These are phyloP conservation scores for Auricularia cornea DNA, from an alignment of 768 basidiomycete species.

Conservation along the genomic window DNA sequence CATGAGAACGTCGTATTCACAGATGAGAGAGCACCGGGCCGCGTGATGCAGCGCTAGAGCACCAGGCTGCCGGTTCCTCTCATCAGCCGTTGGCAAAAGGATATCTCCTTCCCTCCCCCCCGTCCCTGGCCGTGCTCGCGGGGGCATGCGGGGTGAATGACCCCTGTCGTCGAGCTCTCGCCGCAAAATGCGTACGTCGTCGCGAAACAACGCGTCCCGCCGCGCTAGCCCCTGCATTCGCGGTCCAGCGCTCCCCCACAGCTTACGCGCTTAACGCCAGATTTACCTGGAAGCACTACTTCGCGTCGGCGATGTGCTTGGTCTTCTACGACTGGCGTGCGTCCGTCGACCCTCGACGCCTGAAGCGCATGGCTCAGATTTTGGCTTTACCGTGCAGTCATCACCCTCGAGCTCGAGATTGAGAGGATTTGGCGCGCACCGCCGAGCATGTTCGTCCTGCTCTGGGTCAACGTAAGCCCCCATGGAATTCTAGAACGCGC, in stretches of 20 bases:
- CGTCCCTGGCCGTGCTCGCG: not conserved
- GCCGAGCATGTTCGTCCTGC: not conserved
- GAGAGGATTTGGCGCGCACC: not conserved
- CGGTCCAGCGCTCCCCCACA: not conserved
- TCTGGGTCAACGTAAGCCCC: not conserved
- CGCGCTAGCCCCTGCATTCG: not conserved
- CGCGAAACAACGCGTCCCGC: not conserved
- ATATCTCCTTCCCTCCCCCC: not conserved
- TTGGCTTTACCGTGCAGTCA: not conserved
- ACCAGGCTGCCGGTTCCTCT: too few species aligned
- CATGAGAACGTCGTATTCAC: too few species aligned
- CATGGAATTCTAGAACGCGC: not conserved
- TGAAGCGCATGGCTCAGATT: not conserved
- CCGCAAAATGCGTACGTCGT: not conserved
- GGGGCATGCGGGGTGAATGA: not conserved
- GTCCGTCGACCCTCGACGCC: not conserved
- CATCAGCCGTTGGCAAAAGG: too few species aligned
- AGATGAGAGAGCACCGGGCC: too few species aligned
- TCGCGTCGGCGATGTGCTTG: not conserved
- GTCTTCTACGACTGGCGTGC: not conserved
- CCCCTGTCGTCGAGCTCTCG: not conserved
- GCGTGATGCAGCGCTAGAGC: too few species aligned
- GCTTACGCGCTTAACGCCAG: not conserved
- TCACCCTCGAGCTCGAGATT: not conserved
- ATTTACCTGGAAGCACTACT: not conserved